Conservation (phyloP, 2,329 filamentous ascomycete species). For the Phoma sp. region DNA sequence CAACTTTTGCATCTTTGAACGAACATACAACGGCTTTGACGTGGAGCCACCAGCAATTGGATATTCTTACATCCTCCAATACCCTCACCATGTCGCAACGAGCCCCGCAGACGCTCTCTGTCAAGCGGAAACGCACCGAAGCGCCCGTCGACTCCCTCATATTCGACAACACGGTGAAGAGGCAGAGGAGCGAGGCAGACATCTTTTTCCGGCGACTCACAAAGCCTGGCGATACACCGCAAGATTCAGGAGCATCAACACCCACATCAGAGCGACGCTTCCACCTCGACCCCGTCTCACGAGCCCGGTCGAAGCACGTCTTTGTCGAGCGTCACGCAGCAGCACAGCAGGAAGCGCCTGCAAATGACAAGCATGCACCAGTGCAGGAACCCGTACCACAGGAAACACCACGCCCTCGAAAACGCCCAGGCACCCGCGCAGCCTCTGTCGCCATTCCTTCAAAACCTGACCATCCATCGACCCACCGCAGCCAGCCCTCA, state of each 20-base stretch:
- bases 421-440: constrained; percentile 38
- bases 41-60: background rate
- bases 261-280: constrained; percentile 33
- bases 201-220: constrained; percentile 32
- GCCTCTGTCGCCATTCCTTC: constrained; percentile 22
- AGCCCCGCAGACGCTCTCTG: constrained; percentile 41
- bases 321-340: constrained; percentile 28
- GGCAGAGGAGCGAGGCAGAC: constrained; percentile 28
- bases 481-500: constrained; percentile 22
- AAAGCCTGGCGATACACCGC: constrained; percentile 29
- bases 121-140: constrained; percentile 65
- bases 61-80: background rate
- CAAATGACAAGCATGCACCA: constrained; percentile 10
- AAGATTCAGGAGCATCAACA: constrained; percentile 22
- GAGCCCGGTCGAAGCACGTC: constrained; percentile 26
- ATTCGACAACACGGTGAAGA: constrained; percentile 34
- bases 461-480: constrained; percentile 10
- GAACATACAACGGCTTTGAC: background rate
- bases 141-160: constrained; percentile 62
- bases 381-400: constrained; percentile 9
- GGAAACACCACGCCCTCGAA: constrained; percentile 28
- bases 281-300: constrained; percentile 30
- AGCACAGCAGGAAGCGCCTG: constrained; percentile 1
- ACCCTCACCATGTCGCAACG: constrained; percentile 13
- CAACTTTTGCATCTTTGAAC: background rate